Evolutionary conservation across 306 rosid species (phyloP).

Genomic region (Casuarina cunninghamiana): DNA sequence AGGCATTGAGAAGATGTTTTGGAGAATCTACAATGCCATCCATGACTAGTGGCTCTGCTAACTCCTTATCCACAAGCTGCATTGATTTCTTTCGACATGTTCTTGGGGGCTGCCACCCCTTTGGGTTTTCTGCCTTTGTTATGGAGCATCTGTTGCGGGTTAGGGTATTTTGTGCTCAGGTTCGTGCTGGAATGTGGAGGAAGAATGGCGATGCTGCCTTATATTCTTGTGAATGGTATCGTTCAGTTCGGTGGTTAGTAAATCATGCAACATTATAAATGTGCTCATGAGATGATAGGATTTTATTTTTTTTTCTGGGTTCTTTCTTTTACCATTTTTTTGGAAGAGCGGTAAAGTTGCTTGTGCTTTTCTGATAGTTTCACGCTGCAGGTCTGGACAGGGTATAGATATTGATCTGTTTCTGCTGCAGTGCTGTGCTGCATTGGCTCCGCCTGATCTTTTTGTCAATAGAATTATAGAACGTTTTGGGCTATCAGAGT

Average conservation of each 20-base stretch:
- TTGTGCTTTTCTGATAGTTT: constrained; percentile 15
- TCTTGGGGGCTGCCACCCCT: constrained; percentile 80
- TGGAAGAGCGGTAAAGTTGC: background rate
- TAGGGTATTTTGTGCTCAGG: constrained; percentile 93
- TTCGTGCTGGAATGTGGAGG: constrained; percentile 98
- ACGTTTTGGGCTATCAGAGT: constrained; percentile 77
- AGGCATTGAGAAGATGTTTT: constrained; percentile 66
- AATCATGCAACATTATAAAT: constrained; percentile 20
- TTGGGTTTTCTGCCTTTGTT: constrained; percentile 83
- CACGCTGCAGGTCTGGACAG: constrained; percentile 83
- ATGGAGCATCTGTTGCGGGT: constrained; percentile 98
- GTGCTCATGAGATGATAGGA: constrained; percentile 19
- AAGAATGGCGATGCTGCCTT: constrained; percentile 84
- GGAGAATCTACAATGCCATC: constrained; percentile 50
- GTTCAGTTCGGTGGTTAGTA: constrained; percentile 83
- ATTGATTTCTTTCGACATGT: constrained; percentile 67
- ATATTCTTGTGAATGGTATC: constrained; percentile 79
- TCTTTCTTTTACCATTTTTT: background rate
- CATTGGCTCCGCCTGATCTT: constrained; percentile 82
- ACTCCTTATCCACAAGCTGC: constrained; percentile 40
- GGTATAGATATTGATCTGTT: constrained; percentile 91
- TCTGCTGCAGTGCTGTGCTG: constrained; percentile 97
- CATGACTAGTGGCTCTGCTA: constrained; percentile 38
- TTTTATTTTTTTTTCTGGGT: background rate
- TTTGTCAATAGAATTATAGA: constrained; percentile 75